A percentile compares a stretch with the other conserved stretches of the same genome.
Evolutionary conservation across 2,329 filamentous ascomycete genomes (phyloP).

Genomic region (Onygenales sp.): DNA sequence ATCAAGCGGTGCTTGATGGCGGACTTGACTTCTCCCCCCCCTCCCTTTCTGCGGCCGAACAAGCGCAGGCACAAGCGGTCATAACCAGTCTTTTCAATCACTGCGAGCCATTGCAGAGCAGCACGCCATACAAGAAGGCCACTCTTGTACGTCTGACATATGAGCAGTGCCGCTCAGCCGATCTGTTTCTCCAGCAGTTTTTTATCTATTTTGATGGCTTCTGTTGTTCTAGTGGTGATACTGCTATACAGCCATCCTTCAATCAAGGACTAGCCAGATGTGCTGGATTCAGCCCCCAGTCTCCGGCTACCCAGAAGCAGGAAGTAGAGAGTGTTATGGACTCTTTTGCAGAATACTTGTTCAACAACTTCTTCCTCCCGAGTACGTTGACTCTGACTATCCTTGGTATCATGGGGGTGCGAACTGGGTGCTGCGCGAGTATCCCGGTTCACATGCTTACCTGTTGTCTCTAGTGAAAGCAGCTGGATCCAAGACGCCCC

Average conservation of each 20-base stretch:
- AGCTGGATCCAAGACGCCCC: too few species aligned
- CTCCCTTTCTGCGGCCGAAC: slow-evolving; percentile 7
- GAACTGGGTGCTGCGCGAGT: not conserved
- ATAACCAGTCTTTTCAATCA: slow-evolving; percentile 11
- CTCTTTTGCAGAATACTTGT: slow-evolving; percentile 11
- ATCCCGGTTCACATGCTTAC: too few species aligned
- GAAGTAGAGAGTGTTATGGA: not conserved
- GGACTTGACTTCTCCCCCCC: slow-evolving; percentile 6
- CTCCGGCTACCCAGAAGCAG: too few species aligned
- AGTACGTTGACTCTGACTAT: slow-evolving; percentile 7
- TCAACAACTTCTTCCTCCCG: slow-evolving; percentile 13
- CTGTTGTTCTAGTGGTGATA: slow-evolving; percentile 6
- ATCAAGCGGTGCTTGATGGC: slow-evolving; percentile 9
- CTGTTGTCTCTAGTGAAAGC: too few species aligned
- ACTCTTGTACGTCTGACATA: slow-evolving; percentile 14
- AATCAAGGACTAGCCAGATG: slow-evolving; percentile 1
- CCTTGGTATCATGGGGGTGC: not conserved
- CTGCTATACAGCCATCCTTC: slow-evolving; percentile 3
- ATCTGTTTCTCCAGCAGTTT: slow-evolving; percentile 8
- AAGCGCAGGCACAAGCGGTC: slow-evolving; percentile 7
- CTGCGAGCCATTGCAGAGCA: slow-evolving; percentile 14
- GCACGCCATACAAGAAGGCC: slow-evolving; percentile 13
- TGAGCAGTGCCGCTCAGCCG: slow-evolving; percentile 11
- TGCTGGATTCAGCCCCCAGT: too few species aligned
- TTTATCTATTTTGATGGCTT: slow-evolving; percentile 8